Evolutionary conservation across 2,329 filamentous ascomycete species (phyloP).

Genomic region (Pseudomassariella vexata): DNA sequence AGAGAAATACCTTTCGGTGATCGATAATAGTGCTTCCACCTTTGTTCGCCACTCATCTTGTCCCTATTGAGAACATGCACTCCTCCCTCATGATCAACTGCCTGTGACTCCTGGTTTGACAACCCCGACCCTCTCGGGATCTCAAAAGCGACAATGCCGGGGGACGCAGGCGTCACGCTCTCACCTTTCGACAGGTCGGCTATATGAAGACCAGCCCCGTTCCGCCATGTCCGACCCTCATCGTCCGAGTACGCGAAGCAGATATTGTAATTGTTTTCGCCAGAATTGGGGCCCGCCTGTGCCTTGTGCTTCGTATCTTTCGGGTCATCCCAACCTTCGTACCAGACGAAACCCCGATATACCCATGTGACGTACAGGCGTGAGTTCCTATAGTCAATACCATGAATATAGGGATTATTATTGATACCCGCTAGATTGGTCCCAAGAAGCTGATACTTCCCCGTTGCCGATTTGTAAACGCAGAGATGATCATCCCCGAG

Average conservation of each 20-base stretch:
- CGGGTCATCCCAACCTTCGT: slow-evolving; percentile 35
- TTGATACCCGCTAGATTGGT: slow-evolving; percentile 43
- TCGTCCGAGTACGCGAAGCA: slow-evolving; percentile 43
- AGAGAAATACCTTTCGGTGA: slow-evolving; percentile 25
- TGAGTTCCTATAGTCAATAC: slow-evolving; percentile 29
- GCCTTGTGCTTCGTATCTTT: slow-evolving; percentile 32
- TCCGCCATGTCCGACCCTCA: slow-evolving; percentile 35
- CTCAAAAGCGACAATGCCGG: slow-evolving; percentile 35
- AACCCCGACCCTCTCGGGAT: slow-evolving; percentile 40
- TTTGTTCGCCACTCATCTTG: slow-evolving; percentile 19
- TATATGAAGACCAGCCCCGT: slow-evolving; percentile 28
- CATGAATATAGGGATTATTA: slow-evolving; percentile 48
- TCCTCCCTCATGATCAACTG: slow-evolving; percentile 35
- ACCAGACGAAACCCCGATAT: slow-evolving; percentile 40
- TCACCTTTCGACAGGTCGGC: slow-evolving; percentile 26
- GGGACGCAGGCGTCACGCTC: slow-evolving; percentile 32
- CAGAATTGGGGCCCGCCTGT: slow-evolving; percentile 35
- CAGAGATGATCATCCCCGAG: slow-evolving; percentile 43
- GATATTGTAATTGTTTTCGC: slow-evolving; percentile 42
- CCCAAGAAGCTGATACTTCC: slow-evolving; percentile 31
- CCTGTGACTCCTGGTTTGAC: slow-evolving; percentile 45
- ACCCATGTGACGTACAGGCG: slow-evolving; percentile 42
- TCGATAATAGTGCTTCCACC: slow-evolving; percentile 35
- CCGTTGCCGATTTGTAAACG: slow-evolving; percentile 30
- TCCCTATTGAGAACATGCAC: slow-evolving; percentile 45